phyloP scores from a whole-genome alignment of 2,329 filamentous ascomycete genomes.

The Alternaria alternata region DNA sequence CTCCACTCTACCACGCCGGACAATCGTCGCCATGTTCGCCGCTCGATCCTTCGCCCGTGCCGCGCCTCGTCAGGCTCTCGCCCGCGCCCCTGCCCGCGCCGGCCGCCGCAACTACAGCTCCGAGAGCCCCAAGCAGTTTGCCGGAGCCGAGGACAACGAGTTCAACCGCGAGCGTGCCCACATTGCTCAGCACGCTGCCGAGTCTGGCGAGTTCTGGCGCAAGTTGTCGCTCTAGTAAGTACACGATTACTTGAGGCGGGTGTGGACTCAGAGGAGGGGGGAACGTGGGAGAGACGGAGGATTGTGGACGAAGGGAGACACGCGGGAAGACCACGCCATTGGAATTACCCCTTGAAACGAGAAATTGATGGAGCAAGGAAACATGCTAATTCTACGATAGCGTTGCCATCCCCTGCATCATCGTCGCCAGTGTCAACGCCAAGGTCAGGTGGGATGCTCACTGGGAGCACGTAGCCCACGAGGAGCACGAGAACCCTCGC shows the following conservation, averaged over 20 bases:
- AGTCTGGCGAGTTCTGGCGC: constrained; percentile 89
- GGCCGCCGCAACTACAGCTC: constrained; percentile 75
- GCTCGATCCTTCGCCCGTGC: constrained; percentile 45
- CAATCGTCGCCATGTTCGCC: constrained; percentile 43
- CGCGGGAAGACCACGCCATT: constrained; percentile 4
- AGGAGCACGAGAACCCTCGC: constrained; percentile 65
- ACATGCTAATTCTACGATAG: constrained; percentile 59
- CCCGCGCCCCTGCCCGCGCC: constrained; percentile 66
- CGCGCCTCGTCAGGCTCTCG: constrained; percentile 66
- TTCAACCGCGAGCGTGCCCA: constrained; percentile 92
- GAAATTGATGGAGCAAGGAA: not conserved
- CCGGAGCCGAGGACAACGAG: constrained; percentile 77
- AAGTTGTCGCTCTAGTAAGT: constrained; percentile 96
- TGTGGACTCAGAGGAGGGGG: not conserved
- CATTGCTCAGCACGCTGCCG: constrained; percentile 88
- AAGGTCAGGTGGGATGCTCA: constrained; percentile 93
- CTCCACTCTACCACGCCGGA: constrained; percentile 41
- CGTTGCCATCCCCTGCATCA: constrained; percentile 75
- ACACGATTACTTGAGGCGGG: constrained; percentile 3
- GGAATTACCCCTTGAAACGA: not conserved
- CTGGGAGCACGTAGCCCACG: constrained; percentile 93
- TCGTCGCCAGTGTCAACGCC: constrained; percentile 79
- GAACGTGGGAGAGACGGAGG: not conserved
- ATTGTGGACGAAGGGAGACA: not conserved
- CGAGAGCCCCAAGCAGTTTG: constrained; percentile 64